These are phyloP conservation scores for Phytopythium delawarense DNA, from an alignment of 352 stramenopile genomes.

Conservation along the genomic window DNA sequence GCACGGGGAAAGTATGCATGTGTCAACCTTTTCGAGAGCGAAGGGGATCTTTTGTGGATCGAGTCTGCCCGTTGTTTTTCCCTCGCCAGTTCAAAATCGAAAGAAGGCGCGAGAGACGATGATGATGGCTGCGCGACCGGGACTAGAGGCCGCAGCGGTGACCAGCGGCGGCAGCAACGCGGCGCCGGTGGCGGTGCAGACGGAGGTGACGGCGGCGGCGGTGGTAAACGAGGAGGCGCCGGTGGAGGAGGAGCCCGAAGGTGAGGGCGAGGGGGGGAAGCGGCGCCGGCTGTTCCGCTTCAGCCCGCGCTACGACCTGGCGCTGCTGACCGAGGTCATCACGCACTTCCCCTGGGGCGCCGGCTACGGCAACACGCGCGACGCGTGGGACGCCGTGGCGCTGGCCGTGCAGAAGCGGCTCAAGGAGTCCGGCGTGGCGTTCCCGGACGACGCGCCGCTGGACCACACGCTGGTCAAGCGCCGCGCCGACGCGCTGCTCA, in stretches of 20 bases:
- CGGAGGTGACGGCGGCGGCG: background rate
- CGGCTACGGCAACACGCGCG: conserved; percentile 36
- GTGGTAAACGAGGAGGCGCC: background rate
- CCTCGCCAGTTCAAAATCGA: background rate
- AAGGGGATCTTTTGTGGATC: background rate
- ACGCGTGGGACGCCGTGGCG: conserved; percentile 32
- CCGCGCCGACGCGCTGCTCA: conserved; percentile 34
- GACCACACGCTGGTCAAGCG: conserved; percentile 37
- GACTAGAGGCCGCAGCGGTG: background rate
- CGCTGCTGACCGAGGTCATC: conserved; percentile 36
- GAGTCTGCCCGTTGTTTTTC: background rate
- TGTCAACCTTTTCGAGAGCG: too few relatives aligned
- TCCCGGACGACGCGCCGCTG: conserved; percentile 18
- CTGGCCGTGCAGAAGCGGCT: conserved; percentile 22
- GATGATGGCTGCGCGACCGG: background rate
- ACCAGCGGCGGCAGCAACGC: background rate
- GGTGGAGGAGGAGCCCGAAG: background rate
- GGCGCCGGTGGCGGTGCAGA: background rate
- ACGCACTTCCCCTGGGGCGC: conserved; percentile 33
- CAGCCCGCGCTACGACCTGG: conserved; percentile 31
- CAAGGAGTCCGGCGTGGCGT: conserved; percentile 16
- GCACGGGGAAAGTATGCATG: too few relatives aligned
- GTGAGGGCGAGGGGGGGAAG: background rate
- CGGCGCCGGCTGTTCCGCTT: conserved; percentile 36
- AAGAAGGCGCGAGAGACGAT: background rate